phyloP scores from a whole-genome alignment of 352 stramenopile genomes.

The Phytophthora cajani region DNA sequence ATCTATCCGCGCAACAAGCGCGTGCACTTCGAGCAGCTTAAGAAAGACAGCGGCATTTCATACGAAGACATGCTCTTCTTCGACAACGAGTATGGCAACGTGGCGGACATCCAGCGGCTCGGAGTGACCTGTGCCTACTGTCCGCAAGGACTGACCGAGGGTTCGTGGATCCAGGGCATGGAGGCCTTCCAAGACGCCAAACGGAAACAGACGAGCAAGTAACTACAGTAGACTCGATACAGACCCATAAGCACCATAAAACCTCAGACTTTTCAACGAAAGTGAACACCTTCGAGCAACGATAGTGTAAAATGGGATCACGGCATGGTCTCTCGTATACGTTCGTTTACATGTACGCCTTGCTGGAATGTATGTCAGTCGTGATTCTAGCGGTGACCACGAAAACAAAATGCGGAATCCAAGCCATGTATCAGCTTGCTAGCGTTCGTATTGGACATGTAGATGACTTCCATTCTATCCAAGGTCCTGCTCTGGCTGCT shows the following conservation, averaged over 20 bases:
- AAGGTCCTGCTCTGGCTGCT: no score
- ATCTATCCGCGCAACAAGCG: constrained; percentile 89
- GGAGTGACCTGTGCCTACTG: constrained; percentile 84
- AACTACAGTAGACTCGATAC: background rate
- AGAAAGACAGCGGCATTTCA: constrained; percentile 87
- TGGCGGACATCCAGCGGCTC: constrained; percentile 64
- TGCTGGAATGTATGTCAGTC: no score
- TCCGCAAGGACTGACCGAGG: constrained; percentile 72
- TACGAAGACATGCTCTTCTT: constrained; percentile 98
- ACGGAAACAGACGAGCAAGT: constrained; percentile 13
- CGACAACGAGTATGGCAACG: constrained; percentile 92
- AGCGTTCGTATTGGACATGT: no score
- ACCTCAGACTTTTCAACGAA: background rate
- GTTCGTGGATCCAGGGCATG: constrained; percentile 77
- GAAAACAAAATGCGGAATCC: no score
- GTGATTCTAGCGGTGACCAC: no score
- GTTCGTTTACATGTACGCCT: no score
- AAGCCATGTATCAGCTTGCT: no score
- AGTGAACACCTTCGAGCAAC: no score
- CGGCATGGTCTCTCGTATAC: no score
- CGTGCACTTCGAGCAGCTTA: constrained; percentile 93
- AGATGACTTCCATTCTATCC: no score
- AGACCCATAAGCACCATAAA: background rate
- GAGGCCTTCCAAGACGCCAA: constrained; percentile 71
- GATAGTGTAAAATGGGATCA: no score